These are phyloP conservation scores for Ehretia macrophylla DNA, from an alignment of 257 asterid genomes.

Conservation along the genomic window DNA sequence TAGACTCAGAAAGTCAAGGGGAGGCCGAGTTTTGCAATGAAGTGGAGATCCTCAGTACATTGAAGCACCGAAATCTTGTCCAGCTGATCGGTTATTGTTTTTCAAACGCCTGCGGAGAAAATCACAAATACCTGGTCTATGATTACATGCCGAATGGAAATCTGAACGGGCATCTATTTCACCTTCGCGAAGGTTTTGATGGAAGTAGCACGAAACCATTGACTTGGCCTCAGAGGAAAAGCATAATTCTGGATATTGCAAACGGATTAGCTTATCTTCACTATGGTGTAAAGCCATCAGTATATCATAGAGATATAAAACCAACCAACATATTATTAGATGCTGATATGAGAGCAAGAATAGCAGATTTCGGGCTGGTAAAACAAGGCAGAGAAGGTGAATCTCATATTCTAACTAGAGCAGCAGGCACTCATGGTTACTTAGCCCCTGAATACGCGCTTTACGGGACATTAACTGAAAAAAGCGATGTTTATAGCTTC, in stretches of 20 bases:
- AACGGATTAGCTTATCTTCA: slow-evolving; percentile 60
- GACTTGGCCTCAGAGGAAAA: slow-evolving; percentile 56
- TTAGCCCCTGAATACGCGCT: slow-evolving; percentile 65
- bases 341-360: slow-evolving; percentile 47
- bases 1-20: slow-evolving; percentile 31
- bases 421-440: slow-evolving; percentile 60
- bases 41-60: slow-evolving; percentile 46
- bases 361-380: slow-evolving; percentile 60
- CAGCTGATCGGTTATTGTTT: slow-evolving; percentile 50
- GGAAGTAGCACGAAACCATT: slow-evolving; percentile 12
- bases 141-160: slow-evolving; percentile 62
- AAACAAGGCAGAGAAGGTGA: slow-evolving; percentile 32
- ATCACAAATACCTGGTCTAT: slow-evolving; percentile 23
- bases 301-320: slow-evolving; percentile 65
- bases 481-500: slow-evolving; percentile 63
- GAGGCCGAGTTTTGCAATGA: slow-evolving; percentile 42
- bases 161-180: slow-evolving; percentile 34
- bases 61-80: slow-evolving; percentile 55
- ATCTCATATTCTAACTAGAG: slow-evolving; percentile 35
- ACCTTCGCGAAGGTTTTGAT: not conserved
- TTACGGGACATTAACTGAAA: slow-evolving; percentile 57
- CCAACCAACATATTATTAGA: slow-evolving; percentile 58
- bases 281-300: slow-evolving; percentile 54
- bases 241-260: slow-evolving; percentile 56
- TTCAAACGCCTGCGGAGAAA: not conserved